Conservation (phyloP, 768 basidiomycete genomes). For the Cystofilobasidium bisporidii region DNA sequence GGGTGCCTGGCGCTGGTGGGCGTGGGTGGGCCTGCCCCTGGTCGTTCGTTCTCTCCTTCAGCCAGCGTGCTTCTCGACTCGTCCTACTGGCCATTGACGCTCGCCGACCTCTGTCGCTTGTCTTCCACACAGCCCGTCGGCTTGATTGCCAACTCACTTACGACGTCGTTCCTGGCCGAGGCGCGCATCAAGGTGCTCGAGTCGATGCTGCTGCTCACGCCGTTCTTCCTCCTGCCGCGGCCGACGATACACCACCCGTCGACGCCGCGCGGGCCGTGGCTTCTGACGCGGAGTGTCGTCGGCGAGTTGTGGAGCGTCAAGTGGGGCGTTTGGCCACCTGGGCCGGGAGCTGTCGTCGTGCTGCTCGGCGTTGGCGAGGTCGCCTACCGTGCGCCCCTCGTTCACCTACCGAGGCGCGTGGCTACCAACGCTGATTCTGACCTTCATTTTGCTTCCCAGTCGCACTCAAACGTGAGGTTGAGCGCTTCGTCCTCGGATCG, state of each 20-base stretch:
- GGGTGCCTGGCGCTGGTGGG: slow-evolving; percentile 6
- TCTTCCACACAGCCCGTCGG: neutral
- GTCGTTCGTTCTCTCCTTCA: neutral
- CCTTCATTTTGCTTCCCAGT: neutral
- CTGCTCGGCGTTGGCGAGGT: neutral
- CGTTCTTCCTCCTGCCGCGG: slow-evolving; percentile 2
- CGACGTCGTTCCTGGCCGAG: slow-evolving; percentile 4
- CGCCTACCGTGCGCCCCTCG: neutral
- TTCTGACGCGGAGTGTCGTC: neutral
- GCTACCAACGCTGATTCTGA: neutral
- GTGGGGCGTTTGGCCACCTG: neutral
- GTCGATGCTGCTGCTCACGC: neutral
- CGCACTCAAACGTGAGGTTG: neutral
- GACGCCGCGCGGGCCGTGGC: neutral
- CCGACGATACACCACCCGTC: slow-evolving; percentile 1
- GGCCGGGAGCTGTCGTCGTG: neutral
- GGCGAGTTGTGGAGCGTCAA: neutral
- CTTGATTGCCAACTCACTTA: neutral
- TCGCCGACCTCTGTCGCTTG: neutral
- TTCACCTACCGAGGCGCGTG: neutral
- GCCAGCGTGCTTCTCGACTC: neutral
- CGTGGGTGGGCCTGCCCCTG: neutral
- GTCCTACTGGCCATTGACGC: neutral
- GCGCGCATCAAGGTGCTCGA: slow-evolving; percentile 11
- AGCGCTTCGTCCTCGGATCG: slow-evolving; percentile 3